Evolutionary conservation across 768 basidiomycete genomes (phyloP), one percentile per base, ranked within the genome.

Genomic region (Suillus tomentosus): DNA sequence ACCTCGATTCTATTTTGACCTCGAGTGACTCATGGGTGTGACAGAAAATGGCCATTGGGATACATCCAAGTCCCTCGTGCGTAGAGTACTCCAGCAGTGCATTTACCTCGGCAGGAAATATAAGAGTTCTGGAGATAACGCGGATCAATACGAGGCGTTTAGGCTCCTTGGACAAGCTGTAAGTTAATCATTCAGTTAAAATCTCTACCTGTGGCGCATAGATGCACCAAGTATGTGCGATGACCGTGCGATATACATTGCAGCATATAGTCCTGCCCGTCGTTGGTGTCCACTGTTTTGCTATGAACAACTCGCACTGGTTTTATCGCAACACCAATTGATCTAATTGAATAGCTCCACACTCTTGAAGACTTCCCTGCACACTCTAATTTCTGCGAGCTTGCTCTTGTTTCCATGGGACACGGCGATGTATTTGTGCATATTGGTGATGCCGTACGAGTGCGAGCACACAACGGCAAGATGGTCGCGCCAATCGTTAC

Each of bases 311-410:
- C 17, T 59, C 55, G 17, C 31, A 24, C 60, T 36, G 14, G 11
- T 40, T 36, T 50, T 31, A 54, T n/a, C 10, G 2, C 60, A 59
- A 60, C 24, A 14, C 40, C 17, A 62, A 62, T 27, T 43, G n/a
- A 62, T 62, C 27, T 19, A 3, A 34, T 3, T 24, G 43, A 37
- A 27, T 66, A 91, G 89, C 78, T 92, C 11, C 91, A 92, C 67
- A 92, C 90, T 1, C 82, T 92, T 6, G 94, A 95, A 72, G 94
- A 97, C 72, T 95, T 92, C 73, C 79, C 92, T 3, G 93, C 95
- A 0, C 95, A 97, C 73, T 91, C 89, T 62, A 92, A 96, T 79
- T 96, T 92, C 73, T 93, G 91, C 79, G 95, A 97, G 75, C 81
- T 96, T 11, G 81, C 86, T 0, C 84, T 98, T 14, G 84, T 89